Evolutionary conservation across 306 rosid genomes (phyloP).

Genomic region (Citrullus colocynthis): DNA sequence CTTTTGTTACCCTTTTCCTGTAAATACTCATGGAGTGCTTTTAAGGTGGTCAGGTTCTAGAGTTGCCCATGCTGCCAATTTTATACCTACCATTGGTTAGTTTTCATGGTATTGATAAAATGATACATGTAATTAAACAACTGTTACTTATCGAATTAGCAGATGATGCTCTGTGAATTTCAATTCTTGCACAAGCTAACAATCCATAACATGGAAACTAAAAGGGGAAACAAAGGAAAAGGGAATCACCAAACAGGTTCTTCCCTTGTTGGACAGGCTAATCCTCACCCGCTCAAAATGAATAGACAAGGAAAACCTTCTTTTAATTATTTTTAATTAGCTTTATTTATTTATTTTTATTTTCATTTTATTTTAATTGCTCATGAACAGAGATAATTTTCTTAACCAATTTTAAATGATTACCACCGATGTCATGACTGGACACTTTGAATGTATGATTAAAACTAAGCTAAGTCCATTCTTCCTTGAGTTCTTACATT

Average conservation of each 20-base stretch:
- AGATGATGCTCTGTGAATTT: not conserved
- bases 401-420: not conserved
- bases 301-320: not conserved
- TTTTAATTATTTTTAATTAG: too few relatives aligned
- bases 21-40: not conserved
- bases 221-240: not conserved
- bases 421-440: not conserved
- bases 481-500: constrained; percentile 2
- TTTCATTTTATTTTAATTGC: not conserved
- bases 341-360: too few relatives aligned
- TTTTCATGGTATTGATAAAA: not conserved
- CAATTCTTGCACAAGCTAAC: not conserved
- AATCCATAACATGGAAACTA: not conserved
- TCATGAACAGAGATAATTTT: not conserved
- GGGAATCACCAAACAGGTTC: not conserved
- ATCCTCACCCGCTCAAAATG: not conserved
- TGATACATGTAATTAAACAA: not conserved
- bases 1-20: not conserved
- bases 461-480: not conserved
- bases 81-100: not conserved
- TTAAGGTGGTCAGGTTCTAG: not conserved
- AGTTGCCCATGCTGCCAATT: not conserved
- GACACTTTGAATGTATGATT: constrained; percentile 1
- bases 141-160: not conserved
- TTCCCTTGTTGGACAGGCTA: not conserved